phyloP scores from a whole-genome alignment of 1,284 basidiomycete species.

The Trichosporon ovoides region DNA sequence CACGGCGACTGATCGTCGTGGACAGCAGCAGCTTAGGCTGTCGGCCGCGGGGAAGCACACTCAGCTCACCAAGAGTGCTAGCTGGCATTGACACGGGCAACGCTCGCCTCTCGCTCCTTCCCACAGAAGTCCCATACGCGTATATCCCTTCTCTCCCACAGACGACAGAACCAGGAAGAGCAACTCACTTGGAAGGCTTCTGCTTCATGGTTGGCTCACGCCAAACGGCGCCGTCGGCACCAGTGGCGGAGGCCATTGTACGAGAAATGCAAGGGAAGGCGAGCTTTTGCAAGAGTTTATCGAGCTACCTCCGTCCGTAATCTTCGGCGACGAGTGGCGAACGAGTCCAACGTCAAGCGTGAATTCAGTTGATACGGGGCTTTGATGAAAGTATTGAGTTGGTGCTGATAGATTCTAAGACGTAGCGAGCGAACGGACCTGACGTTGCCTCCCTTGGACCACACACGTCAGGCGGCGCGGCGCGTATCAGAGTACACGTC shows the following conservation, averaged over 20 bases:
- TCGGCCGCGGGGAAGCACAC: too few relatives aligned
- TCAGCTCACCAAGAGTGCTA: too few relatives aligned
- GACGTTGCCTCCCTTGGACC: background rate
- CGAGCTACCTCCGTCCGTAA: too few relatives aligned
- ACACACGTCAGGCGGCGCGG: conserved; percentile 3
- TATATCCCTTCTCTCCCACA: too few relatives aligned
- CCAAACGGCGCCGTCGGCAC: conserved; percentile 14
- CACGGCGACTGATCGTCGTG: too few relatives aligned
- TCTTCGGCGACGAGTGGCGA: too few relatives aligned
- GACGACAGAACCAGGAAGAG: background rate
- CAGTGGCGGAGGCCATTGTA: conserved; percentile 4
- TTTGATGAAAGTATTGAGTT: conserved; percentile 6
- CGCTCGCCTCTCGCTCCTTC: too few relatives aligned
- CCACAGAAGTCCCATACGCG: too few relatives aligned
- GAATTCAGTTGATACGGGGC: background rate
- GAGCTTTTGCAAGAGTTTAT: background rate
- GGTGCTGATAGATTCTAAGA: background rate
- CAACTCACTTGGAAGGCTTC: conserved; percentile 42
- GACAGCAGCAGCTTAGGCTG: too few relatives aligned
- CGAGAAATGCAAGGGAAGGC: background rate
- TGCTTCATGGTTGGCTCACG: conserved; percentile 23
- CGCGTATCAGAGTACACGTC: conserved; percentile 4
- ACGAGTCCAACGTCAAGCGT: too few relatives aligned
- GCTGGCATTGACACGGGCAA: too few relatives aligned
- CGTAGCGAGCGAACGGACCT: too few relatives aligned